Base-by-base conservation (phyloP, 768 basidiomycete genomes). In the Leccinum subtestaceum region DNA sequence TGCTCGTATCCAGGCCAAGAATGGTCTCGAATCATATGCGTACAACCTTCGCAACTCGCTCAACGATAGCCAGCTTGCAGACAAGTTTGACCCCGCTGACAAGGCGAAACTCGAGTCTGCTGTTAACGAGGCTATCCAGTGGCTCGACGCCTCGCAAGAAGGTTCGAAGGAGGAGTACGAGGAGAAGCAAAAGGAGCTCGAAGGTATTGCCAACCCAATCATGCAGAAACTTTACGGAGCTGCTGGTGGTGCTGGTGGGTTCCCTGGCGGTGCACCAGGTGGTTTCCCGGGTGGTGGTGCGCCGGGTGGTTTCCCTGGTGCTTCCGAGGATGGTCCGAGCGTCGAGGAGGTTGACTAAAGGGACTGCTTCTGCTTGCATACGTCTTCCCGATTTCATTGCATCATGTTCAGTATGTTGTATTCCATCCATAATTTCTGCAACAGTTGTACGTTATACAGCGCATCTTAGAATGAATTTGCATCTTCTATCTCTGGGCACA, bases 31-130 rank as follows among this genome's bases (percentile, higher is more conserved):
- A 77, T 93, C 93, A 0, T 98, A 95, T 73, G 74, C 94, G 6
- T 98, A 96, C 85, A 95, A 94, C 78, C 87, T 98, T 57, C 90
- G 93, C 65, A 92, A 95, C 80, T 89, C 93, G 21, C 74, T 96
- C 59, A 82, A 72, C 58, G 92, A 94, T 72, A 91, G 93, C 72
- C 88, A 93, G 74, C 84, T 96, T 57, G 83, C 90, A 46, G 83
- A 80, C 81, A 96, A 95, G 77, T 90, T 97, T 72, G 91, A 96
- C 1, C 65, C 89, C 12, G 85, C 80, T 17, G 93, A 95, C 84
- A 93, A 94, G 82, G 65, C 81, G 64, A 91, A 92, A 75, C 85
- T 95, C 62, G 85, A 93, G 78, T 64, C 78, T 59, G 83, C 89
- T 34, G 87, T 95, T 72, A 86, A 91, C 70, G 93, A 95, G 52